phyloP scores from a whole-genome alignment of 2,329 filamentous ascomycete genomes.

The Lasiodiplodia sp. region DNA sequence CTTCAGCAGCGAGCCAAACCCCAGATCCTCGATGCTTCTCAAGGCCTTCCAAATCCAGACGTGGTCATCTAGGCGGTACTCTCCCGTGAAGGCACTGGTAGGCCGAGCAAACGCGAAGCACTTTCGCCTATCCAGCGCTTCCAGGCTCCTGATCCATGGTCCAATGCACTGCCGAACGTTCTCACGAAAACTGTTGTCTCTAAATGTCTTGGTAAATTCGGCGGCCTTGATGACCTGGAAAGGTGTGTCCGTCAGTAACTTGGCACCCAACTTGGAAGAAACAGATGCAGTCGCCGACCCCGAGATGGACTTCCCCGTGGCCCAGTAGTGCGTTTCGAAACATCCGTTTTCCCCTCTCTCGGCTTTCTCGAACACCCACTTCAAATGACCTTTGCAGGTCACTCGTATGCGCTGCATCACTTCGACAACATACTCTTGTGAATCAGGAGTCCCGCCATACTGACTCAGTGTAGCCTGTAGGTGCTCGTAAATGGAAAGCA shows the following conservation, averaged over 20 bases:
- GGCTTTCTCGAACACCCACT: background rate
- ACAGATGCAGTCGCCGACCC: background rate
- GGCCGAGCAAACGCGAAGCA: slow-evolving; percentile 16
- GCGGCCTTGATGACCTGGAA: slow-evolving; percentile 23
- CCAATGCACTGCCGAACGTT: background rate
- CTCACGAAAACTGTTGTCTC: background rate
- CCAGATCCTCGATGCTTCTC: slow-evolving; percentile 11
- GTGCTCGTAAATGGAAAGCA: background rate
- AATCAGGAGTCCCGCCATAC: background rate
- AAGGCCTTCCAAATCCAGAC: slow-evolving; percentile 30
- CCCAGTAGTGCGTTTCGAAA: slow-evolving; percentile 13
- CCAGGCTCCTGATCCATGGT: background rate
- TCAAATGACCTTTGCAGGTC: slow-evolving; percentile 12
- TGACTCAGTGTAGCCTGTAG: background rate
- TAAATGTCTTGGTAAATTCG: background rate
- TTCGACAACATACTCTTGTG: background rate
- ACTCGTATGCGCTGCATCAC: slow-evolving; percentile 5
- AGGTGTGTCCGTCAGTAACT: slow-evolving; percentile 6
- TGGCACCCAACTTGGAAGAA: background rate
- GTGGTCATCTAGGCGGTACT: slow-evolving; percentile 22
- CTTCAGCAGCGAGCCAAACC: background rate
- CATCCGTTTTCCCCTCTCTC: background rate
- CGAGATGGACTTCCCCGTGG: slow-evolving; percentile 5
- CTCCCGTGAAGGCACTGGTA: background rate
- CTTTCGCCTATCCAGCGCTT: slow-evolving; percentile 1